Base-by-base conservation (phyloP, 2,329 filamentous ascomycete species). In the Cercospora zeae-maydis region DNA sequence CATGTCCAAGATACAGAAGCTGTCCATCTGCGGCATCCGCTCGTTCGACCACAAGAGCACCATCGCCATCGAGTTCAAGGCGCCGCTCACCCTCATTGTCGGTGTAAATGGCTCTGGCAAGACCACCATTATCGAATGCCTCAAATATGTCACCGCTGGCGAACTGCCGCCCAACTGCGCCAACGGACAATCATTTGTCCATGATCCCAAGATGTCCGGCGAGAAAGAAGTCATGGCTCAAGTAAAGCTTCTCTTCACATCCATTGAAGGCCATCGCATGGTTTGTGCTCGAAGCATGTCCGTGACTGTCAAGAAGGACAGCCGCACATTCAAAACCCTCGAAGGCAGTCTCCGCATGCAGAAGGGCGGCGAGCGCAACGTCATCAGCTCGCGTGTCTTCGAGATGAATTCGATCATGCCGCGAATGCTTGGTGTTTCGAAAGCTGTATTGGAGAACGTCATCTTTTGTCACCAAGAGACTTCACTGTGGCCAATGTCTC, bases 381-480 rank as follows among this genome's bases (percentile, higher is more conserved):
- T 88, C 4, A 85, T 93, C 36, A 97, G 93, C 1, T 91, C 90
- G 2, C 87, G 89, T 45, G 87, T 91, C 16, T 87, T 87, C 9
- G 91, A 97, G 69, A 83, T 98, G 34, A 66, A 70, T 75, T 83
- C 88, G 67, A 85, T 93, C 69, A 88, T 99, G 75, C 92, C 93
- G 0, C 86, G 90, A 69, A 89, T 91, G 68, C 83, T 99, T 0
- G 95, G 95, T 37, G 95, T 97, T 3, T 95, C 92, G 1, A 88
- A 88, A 60, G 93, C 95, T 11, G 88, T 99, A 60, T 83, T 99
- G 27, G 93, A 98, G 69, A 90, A 89, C 63, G 95, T 99, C 75
- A 97, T 99, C 69, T 99, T 99, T 78, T 99, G 95, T 75, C 95
- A 99, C 74, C 95, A 99, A 74, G 95, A 99, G 75, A 95, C 99